Percentiles rank a stretch among this genome's conserved stretches.
These are phyloP conservation scores for Telfairia occidentalis DNA, from an alignment of 331 rosid genomes.

Conservation along the genomic window DNA sequence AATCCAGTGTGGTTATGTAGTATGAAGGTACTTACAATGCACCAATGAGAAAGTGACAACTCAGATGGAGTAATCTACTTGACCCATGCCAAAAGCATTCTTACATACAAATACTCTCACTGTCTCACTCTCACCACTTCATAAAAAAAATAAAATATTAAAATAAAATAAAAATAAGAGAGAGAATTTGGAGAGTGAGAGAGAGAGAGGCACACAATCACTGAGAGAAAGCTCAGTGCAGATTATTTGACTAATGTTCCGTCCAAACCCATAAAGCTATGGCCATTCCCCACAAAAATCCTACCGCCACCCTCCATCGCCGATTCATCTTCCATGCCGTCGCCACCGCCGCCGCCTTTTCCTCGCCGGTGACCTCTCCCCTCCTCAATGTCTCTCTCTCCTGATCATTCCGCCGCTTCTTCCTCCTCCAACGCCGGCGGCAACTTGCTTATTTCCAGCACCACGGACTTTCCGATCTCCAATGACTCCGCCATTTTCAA, in stretches of 20 bases:
- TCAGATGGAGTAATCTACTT: background rate
- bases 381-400: constrained; percentile 7
- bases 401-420: background rate
- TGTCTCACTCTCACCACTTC: background rate
- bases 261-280: constrained; percentile 5
- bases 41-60: background rate
- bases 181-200: background rate
- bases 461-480: background rate
- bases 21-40: background rate
- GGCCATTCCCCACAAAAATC: background rate
- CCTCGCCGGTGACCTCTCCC: background rate
- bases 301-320: background rate
- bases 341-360: background rate
- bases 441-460: background rate
- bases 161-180: background rate
- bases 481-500: background rate
- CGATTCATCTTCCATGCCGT: background rate
- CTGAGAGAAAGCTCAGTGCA: background rate
- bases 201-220: background rate
- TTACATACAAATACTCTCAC: background rate
- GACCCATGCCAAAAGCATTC: background rate
- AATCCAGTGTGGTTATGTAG: background rate
- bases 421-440: background rate
- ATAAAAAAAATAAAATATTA: background rate
- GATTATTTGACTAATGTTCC: background rate